These are phyloP conservation scores for Macrolepiota dolichaula DNA, from an alignment of 768 basidiomycete genomes.

Conservation along the genomic window DNA sequence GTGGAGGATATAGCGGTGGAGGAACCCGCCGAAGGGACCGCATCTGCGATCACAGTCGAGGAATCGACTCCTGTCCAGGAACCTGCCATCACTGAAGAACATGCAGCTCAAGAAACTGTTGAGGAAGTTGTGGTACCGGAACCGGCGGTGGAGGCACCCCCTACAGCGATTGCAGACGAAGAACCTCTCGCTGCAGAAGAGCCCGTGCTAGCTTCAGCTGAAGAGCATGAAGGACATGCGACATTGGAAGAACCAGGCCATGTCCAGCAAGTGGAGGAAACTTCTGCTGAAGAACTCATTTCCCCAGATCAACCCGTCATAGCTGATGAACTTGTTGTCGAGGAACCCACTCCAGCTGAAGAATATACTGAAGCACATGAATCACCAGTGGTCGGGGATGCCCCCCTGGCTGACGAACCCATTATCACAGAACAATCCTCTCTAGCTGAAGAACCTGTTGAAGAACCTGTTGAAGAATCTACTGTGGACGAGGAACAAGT, in stretches of 20 bases:
- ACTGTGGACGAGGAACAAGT: not conserved
- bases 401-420: not conserved
- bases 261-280: too few species aligned
- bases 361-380: not conserved
- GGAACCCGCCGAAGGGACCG: constrained; percentile 10
- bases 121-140: too few species aligned
- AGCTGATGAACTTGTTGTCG: too few species aligned
- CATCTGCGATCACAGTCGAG: constrained; percentile 8
- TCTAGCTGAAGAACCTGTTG: not conserved
- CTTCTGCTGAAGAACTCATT: too few species aligned
- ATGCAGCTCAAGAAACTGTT: too few species aligned
- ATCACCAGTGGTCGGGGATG: too few species aligned
- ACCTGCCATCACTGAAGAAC: not conserved
- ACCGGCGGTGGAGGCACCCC: too few species aligned
- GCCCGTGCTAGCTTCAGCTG: not conserved
- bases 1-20: not conserved
- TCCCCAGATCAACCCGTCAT: too few species aligned
- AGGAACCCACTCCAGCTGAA: not conserved
- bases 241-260: too few species aligned
- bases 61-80: not conserved
- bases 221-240: too few species aligned
- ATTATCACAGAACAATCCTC: not conserved
- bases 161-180: too few species aligned
- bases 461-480: constrained; percentile 8
- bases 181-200: not conserved